Base-by-base conservation (phyloP, 352 stramenopile species). In the Pythium folliculosum region DNA sequence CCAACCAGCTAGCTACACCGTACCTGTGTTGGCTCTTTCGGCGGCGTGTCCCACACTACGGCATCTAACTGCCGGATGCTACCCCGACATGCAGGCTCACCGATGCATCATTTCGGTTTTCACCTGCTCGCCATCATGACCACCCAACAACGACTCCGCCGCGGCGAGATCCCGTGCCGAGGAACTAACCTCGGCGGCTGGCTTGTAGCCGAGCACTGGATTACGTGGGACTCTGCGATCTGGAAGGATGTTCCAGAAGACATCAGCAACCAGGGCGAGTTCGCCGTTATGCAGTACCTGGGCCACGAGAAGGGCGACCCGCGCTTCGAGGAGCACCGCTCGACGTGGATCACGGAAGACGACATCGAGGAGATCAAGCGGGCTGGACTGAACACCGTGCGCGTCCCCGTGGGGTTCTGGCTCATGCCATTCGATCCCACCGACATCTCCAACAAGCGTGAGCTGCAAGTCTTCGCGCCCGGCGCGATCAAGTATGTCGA, bases 111-210 rank as follows among this genome's bases (percentile, higher is more conserved):
- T 3, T 63, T 35, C 51, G 0, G 14, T 1, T 61, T 56, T 55
- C 14, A 10, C 27, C 35, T 32, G 13, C 1, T 47, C 10, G 17
- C 40, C 2, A 40, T n/a, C 10, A 72, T 72, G 65, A 60, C 13
- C 5, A 57, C 59, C 1, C 67, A 74, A 44, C 47, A 74, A 51
- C 67, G 67, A 40, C 45, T 73, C 16, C 65, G 65, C n/a, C 57
- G 65, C 47, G 65, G 65, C 25, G 65, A 72, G 59, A 72, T 67
- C 59, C 65, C 75, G 13, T 82, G 70, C 60, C 78, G 84, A 8
- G 90, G 88, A 5, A 77, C 90, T 13, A 97, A 97, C 68, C 73
- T 96, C 27, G 90, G 88, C 10, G 88, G 90, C 25, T 97, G 90
- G 90, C 77, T 96, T 7, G 71, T 97, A 1, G 65, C 84, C 30